Percentiles rank a stretch among this genome's conserved stretches.
phyloP scores from a whole-genome alignment of 2,329 filamentous ascomycete species.

The Exserohilum turcica region DNA sequence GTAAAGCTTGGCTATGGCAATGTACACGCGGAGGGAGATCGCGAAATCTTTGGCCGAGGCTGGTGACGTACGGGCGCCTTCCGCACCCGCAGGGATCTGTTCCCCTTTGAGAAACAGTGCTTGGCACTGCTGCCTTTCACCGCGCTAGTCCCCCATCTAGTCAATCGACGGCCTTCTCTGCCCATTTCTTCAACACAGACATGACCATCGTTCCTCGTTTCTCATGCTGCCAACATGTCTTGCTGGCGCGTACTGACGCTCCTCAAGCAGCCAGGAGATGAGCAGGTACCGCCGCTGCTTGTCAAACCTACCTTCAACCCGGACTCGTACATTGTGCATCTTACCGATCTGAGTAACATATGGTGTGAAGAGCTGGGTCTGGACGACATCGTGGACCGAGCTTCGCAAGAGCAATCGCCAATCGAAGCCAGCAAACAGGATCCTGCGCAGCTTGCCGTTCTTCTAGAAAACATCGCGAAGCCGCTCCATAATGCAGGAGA shows the following conservation, averaged over 20 bases:
- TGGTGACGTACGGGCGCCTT: constrained; percentile 28
- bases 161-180: neutral
- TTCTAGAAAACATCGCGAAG: constrained; percentile 67
- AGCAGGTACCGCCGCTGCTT: constrained; percentile 63
- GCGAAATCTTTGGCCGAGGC: constrained; percentile 23
- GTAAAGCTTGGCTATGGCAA: constrained; percentile 1
- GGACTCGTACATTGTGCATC: constrained; percentile 65
- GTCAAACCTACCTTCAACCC: constrained; percentile 63
- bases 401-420: constrained; percentile 66
- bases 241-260: constrained; percentile 43
- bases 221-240: constrained; percentile 28
- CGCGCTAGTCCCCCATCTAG: neutral
- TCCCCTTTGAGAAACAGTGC: constrained; percentile 4
- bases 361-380: constrained; percentile 71
- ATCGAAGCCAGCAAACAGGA: constrained; percentile 74
- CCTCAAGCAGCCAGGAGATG: constrained; percentile 24
- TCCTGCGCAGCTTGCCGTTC: constrained; percentile 67
- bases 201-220: neutral
- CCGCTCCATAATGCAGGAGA: constrained; percentile 49
- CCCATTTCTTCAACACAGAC: neutral
- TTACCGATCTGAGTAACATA: constrained; percentile 75
- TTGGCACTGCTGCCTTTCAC: constrained; percentile 22
- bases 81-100: constrained; percentile 10
- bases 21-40: neutral
- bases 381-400: constrained; percentile 66